Conservation (phyloP, 140 eudicot genomes). For the Anethum foeniculum region DNA sequence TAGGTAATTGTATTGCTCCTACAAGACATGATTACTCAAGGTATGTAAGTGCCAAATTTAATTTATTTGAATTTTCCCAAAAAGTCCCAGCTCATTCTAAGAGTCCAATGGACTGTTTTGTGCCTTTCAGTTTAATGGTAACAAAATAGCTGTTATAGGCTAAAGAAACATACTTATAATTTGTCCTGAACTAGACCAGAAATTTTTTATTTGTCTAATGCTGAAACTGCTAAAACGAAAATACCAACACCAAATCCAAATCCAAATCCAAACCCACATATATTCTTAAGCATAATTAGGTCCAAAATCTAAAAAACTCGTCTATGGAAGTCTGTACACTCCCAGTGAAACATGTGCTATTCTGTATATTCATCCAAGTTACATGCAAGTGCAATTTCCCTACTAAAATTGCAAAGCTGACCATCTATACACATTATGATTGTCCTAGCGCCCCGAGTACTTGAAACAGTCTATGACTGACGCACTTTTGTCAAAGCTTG, state of each 20-base stretch:
- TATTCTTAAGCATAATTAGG: neutral
- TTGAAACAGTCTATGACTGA: constrained; percentile 30
- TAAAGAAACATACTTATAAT: neutral
- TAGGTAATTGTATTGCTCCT: neutral
- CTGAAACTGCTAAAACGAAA: neutral
- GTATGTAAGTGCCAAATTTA: neutral
- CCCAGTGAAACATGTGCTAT: neutral
- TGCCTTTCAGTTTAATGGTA: neutral
- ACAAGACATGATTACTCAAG: neutral
- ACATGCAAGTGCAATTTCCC: neutral
- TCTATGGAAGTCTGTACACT: neutral
- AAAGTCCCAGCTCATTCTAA: neutral
- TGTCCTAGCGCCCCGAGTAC: neutral
- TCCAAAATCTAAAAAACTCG: neutral
- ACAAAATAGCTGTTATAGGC: neutral
- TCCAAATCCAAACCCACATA: neutral
- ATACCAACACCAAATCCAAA: neutral
- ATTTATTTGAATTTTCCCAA: neutral
- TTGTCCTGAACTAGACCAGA: neutral
- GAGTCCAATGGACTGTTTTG: neutral
- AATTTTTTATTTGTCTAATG: neutral
- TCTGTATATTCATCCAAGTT: neutral
- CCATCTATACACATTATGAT: neutral
- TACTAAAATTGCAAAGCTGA: neutral
- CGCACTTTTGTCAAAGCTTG: constrained; percentile 46